A percentile compares a stretch with the other conserved stretches of the same genome.
Evolutionary conservation across 2,329 filamentous ascomycete species (phyloP).

Genomic region (Sclerotinia sclerotiorum): DNA sequence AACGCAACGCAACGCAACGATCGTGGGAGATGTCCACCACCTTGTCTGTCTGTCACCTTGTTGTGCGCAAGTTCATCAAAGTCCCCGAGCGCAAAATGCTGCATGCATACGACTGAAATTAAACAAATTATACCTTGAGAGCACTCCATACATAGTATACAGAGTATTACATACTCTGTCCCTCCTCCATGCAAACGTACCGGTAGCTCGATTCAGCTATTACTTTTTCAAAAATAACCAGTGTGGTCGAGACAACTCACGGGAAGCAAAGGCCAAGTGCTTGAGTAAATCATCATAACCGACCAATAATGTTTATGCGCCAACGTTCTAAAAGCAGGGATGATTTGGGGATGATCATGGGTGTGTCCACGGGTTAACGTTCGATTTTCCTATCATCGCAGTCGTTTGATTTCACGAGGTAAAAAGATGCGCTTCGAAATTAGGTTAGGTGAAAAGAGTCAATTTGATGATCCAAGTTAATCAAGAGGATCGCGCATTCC

Average conservation of each 20-base stretch:
- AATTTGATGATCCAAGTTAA: neutral
- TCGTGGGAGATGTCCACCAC: slow-evolving; percentile 4
- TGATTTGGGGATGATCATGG: slow-evolving; percentile 30
- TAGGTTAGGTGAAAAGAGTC: neutral
- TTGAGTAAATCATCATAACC: slow-evolving; percentile 32
- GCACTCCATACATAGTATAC: slow-evolving; percentile 1
- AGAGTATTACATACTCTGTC: neutral
- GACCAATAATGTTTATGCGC: slow-evolving; percentile 38
- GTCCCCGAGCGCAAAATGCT: slow-evolving; percentile 29
- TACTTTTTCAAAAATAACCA: slow-evolving; percentile 12
- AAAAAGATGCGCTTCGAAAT: slow-evolving; percentile 3
- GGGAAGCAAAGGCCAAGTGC: slow-evolving; percentile 38
- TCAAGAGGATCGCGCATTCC: slow-evolving; percentile 8
- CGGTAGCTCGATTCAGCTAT: slow-evolving; percentile 19
- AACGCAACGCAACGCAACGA: neutral
- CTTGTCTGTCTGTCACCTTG: neutral
- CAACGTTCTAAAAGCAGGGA: slow-evolving; percentile 34
- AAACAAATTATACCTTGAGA: slow-evolving; percentile 19
- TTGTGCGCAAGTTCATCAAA: slow-evolving; percentile 26
- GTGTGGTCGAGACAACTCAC: slow-evolving; percentile 36
- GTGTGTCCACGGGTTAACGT: neutral
- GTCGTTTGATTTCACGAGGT: slow-evolving; percentile 15
- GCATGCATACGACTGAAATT: slow-evolving; percentile 27
- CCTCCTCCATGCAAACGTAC: slow-evolving; percentile 2
- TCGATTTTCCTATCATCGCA: slow-evolving; percentile 24